Evolutionary conservation across 148 eudicot genomes (phyloP), one percentile per base, ranked within the genome.

Genomic region (Nyssa sinensis): DNA sequence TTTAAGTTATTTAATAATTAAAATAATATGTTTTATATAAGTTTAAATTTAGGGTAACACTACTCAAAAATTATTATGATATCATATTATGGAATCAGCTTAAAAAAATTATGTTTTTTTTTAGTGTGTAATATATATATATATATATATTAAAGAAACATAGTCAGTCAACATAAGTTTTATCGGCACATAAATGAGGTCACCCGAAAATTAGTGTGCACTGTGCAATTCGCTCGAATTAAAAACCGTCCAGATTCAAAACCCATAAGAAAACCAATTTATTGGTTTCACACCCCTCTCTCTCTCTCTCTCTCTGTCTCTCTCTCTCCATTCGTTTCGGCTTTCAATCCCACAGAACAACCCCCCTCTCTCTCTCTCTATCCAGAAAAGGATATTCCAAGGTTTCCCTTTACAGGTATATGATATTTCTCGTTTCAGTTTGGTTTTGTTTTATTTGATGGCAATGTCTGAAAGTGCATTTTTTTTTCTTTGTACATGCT

Each of bases 241-340:
- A 47, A 30, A 68, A 68, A 16, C 35, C 60, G 71, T 68, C 71
- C 71, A 68, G 59, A 24, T 61, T 61, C 64, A 61, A 27, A 61
- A 61, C 16, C 14, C 14, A 61, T 8, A 24, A 27, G 27, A 19
- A 24, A 61, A 61, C 31, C 14, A 61, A 27, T 25, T 1, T 25
- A 6, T n/a, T 13, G 16, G 17, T 49, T 49, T 14, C 0, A 39
- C 44, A 39, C 44, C 44, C 44, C 7, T n/a, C 51, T 11, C 51
- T 44, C 7, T 44, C 2, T 3, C 51, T 44, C 60, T 7, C 25
- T 60, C 5, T 8, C n/a, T 27, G 5, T 0, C 5, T 16, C 27
- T 17, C 13, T 37, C 12, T 10, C 55, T 37, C 31, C 53, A 17
- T 44, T 39, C 23, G 5, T 25, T 39, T 34, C 12, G 55, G 35